phyloP scores from a whole-genome alignment of 2,329 filamentous ascomycete genomes.

The Sarocladiaceae sp. region DNA sequence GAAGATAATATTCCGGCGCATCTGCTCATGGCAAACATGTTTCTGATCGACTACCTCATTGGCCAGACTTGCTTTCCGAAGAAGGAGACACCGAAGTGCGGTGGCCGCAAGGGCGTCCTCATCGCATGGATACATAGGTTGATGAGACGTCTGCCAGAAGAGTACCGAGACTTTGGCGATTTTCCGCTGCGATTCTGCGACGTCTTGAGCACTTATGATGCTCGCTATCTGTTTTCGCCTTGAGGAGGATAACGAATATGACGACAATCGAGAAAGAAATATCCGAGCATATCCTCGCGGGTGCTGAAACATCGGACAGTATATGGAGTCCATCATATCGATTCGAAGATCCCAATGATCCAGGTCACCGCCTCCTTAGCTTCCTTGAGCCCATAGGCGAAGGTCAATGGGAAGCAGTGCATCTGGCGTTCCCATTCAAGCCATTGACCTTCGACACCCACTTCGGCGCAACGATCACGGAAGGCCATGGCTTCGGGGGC shows the following conservation, averaged over 20 bases:
- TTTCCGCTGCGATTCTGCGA: constrained; percentile 21
- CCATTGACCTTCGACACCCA: constrained; percentile 47
- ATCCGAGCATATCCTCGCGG: neutral
- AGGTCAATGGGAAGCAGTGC: constrained; percentile 53
- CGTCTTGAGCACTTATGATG: constrained; percentile 17
- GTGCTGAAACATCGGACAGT: neutral
- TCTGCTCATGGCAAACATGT: constrained; percentile 31
- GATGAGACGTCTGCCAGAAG: constrained; percentile 15
- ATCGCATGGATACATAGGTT: constrained; percentile 20
- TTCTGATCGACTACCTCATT: constrained; percentile 26
- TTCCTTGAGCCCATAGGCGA: constrained; percentile 42
- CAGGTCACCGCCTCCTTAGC: constrained; percentile 40
- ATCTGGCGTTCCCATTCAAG: constrained; percentile 56
- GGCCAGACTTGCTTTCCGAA: constrained; percentile 19
- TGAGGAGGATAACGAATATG: too few relatives aligned
- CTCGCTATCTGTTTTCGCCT: constrained; percentile 22
- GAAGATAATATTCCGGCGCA: constrained; percentile 25
- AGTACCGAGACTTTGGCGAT: constrained; percentile 14
- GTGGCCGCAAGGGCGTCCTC: constrained; percentile 20
- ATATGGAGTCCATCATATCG: neutral
- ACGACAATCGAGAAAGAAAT: neutral
- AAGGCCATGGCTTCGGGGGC: constrained; percentile 47
- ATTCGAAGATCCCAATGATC: constrained; percentile 6
- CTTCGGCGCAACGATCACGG: constrained; percentile 36
- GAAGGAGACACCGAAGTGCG: constrained; percentile 16